These are phyloP conservation scores for Rutidosis leptorrhynchoides DNA, from an alignment of 129 eudicot genomes.

Conservation along the genomic window DNA sequence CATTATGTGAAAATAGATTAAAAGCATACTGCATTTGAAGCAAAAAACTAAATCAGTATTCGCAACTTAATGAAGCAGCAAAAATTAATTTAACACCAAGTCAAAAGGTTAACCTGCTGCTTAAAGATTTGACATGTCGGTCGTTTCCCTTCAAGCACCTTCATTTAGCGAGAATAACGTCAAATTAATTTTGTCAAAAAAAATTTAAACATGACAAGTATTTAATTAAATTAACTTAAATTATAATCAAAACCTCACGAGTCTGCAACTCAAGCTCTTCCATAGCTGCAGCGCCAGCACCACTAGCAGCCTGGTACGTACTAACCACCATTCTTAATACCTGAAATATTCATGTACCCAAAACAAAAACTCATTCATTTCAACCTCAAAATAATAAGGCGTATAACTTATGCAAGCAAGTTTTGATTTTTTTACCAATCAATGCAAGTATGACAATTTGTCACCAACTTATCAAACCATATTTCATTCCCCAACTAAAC, in stretches of 20 bases:
- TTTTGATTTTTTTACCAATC: not conserved
- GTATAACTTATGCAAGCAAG: not conserved
- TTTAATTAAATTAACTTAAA: not conserved
- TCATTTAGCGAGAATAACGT: not conserved
- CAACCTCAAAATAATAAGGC: not conserved
- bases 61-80: not conserved
- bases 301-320: conserved; percentile 99
- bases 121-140: conserved; percentile 91
- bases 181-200: not conserved
- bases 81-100: not conserved
- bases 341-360: conserved; percentile 35
- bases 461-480: not conserved
- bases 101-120: conserved; percentile 59
- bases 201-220: not conserved
- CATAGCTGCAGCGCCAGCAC: conserved; percentile 99
- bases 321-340: conserved; percentile 94
- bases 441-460: not conserved
- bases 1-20: conserved; percentile 97
- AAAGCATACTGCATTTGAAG: conserved; percentile 81
- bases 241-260: conserved; percentile 65
- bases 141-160: conserved; percentile 89
- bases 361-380: not conserved
- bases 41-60: not conserved
- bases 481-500: not conserved
- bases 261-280: conserved; percentile 95